Percentiles rank a stretch among this genome's conserved stretches.
These are phyloP conservation scores for Fusarium chuoi DNA, from an alignment of 2,329 filamentous ascomycete genomes.

Conservation along the genomic window DNA sequence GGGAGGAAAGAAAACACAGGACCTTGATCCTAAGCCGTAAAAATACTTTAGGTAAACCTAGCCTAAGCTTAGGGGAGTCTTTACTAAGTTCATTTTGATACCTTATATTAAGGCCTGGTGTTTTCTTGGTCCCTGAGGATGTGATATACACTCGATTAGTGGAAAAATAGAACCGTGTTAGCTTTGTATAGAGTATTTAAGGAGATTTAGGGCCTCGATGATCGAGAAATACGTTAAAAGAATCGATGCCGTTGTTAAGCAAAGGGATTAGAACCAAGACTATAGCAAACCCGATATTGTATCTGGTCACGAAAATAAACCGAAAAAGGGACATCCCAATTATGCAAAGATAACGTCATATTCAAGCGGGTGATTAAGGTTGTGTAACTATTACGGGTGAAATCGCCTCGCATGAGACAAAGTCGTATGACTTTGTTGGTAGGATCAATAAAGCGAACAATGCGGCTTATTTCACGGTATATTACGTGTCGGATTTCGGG, in stretches of 20 bases:
- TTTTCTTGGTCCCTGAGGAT: too few relatives aligned
- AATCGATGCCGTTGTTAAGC: background rate
- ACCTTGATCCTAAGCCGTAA: too few relatives aligned
- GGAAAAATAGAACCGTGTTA: too few relatives aligned
- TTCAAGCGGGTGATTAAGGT: background rate
- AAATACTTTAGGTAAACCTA: too few relatives aligned
- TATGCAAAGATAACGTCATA: background rate
- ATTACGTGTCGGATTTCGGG: background rate
- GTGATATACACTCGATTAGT: background rate
- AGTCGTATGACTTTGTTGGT: conserved; percentile 7
- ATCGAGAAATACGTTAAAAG: background rate
- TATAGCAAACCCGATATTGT: background rate
- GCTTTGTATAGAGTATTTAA: background rate
- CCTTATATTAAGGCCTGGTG: too few relatives aligned
- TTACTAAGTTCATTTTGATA: too few relatives aligned
- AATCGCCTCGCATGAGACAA: background rate
- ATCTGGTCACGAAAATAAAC: background rate
- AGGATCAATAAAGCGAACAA: background rate
- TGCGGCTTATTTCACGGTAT: background rate
- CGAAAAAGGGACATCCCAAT: background rate
- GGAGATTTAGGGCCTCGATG: too few relatives aligned
- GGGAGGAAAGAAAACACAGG: too few relatives aligned
- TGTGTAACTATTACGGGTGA: background rate
- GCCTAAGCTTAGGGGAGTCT: too few relatives aligned
- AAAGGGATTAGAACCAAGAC: background rate